These are phyloP conservation scores for Kwoniella dendrophila DNA, from an alignment of 768 basidiomycete genomes.

Conservation along the genomic window DNA sequence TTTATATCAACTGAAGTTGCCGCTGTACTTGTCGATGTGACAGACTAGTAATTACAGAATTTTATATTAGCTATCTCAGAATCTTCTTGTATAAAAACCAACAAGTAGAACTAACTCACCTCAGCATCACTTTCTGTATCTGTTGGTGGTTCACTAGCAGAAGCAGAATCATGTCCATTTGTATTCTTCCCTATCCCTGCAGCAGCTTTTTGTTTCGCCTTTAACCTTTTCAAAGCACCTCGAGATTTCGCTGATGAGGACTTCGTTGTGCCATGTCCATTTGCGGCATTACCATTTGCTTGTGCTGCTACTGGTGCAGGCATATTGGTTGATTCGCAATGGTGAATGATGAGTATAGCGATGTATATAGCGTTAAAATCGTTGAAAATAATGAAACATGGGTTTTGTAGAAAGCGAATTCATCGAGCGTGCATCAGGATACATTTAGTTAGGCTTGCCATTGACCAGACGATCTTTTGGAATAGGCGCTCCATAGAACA, in stretches of 20 bases:
- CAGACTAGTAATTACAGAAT: conserved; percentile 26
- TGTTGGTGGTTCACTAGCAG: conserved; percentile 23
- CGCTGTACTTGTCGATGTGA: conserved; percentile 34
- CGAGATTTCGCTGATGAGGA: conserved; percentile 44
- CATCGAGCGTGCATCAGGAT: too few species aligned
- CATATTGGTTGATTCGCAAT: conserved; percentile 5
- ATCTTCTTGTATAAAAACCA: conserved; percentile 8
- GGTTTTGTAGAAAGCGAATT: too few species aligned
- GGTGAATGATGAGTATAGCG: not conserved
- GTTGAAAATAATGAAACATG: too few species aligned
- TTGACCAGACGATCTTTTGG: too few species aligned
- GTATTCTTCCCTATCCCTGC: conserved; percentile 26
- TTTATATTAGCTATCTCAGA: not conserved
- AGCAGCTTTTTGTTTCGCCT: conserved; percentile 45
- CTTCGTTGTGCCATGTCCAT: conserved; percentile 40
- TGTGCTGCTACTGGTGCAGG: conserved; percentile 27
- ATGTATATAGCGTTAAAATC: too few species aligned
- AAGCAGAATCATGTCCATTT: conserved; percentile 30
- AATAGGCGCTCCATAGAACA: too few species aligned
- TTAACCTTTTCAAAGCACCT: conserved; percentile 46
- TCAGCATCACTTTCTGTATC: conserved; percentile 28
- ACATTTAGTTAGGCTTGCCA: too few species aligned
- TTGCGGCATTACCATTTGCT: conserved; percentile 24
- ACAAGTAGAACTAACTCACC: conserved; percentile 14
- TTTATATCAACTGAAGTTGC: conserved; percentile 36